Conservation (phyloP, 2,329 filamentous ascomycete species). For the Aspergillus spinulosporus region DNA sequence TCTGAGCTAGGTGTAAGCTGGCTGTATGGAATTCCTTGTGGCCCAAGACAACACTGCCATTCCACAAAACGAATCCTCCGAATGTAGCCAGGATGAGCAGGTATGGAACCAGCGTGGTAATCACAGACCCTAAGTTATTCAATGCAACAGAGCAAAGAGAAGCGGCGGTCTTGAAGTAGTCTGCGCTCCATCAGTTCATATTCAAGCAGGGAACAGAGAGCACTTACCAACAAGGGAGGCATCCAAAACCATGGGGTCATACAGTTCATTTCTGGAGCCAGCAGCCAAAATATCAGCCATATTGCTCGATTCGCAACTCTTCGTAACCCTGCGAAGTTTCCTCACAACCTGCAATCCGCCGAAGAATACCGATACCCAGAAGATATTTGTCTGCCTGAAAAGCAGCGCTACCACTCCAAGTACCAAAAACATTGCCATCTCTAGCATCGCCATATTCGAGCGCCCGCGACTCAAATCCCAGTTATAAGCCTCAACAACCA, state of each 20-base stretch:
- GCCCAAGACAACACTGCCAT: slow-evolving; percentile 86
- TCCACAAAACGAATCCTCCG: slow-evolving; percentile 75
- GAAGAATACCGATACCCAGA: slow-evolving; percentile 71
- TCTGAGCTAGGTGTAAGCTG: slow-evolving; percentile 83
- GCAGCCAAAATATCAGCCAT: slow-evolving; percentile 32
- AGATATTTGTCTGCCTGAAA: slow-evolving; percentile 94
- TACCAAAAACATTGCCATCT: slow-evolving; percentile 46
- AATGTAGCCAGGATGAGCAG: slow-evolving; percentile 68
- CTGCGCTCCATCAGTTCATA: slow-evolving; percentile 35
- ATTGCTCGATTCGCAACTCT: slow-evolving; percentile 28
- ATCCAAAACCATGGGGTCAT: slow-evolving; percentile 52
- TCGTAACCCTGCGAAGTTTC: slow-evolving; percentile 32
- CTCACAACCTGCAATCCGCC: slow-evolving; percentile 47
- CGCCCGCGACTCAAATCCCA: slow-evolving; percentile 43
- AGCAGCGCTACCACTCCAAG: slow-evolving; percentile 67
- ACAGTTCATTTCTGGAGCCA: slow-evolving; percentile 45
- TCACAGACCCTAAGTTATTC: slow-evolving; percentile 41
- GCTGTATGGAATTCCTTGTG: slow-evolving; percentile 94
- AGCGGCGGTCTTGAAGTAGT: slow-evolving; percentile 54
- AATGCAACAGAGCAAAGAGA: slow-evolving; percentile 64
- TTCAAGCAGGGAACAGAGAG: neutral
- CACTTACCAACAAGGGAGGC: slow-evolving; percentile 52
- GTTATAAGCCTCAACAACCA: slow-evolving; percentile 70
- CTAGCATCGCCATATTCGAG: slow-evolving; percentile 22
- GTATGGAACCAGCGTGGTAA: slow-evolving; percentile 51